phyloP scores from a whole-genome alignment of 148 eudicot species.

The Talinum fruticosum region DNA sequence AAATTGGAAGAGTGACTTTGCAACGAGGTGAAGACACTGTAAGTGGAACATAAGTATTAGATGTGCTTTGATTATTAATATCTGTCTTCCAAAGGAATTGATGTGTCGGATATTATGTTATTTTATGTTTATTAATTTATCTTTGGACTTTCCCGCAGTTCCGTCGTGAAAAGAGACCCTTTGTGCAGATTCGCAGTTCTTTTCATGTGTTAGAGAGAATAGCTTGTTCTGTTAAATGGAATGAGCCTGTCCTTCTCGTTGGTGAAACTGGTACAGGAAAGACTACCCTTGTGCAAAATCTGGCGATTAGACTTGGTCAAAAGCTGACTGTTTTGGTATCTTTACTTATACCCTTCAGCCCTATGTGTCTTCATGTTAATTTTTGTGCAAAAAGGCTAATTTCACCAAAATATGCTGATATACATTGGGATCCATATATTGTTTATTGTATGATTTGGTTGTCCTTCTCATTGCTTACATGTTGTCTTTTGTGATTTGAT shows the following conservation, averaged over 20 bases:
- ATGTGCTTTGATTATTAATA: neutral
- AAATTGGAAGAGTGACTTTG: conserved; percentile 67
- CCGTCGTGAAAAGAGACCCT: conserved; percentile 45
- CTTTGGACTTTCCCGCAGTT: conserved; percentile 32
- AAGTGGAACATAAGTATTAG: conserved; percentile 20
- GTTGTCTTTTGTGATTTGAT: conserved; percentile 9
- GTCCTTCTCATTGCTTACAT: neutral
- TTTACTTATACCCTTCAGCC: conserved; percentile 4
- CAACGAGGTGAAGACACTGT: conserved; percentile 42
- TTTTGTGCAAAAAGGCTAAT: neutral
- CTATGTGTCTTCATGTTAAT: neutral
- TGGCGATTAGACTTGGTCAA: conserved; percentile 74
- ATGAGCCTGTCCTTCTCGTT: conserved; percentile 91
- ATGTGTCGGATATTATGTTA: neutral
- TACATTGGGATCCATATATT: neutral
- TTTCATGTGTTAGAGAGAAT: conserved; percentile 74
- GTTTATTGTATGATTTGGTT: neutral
- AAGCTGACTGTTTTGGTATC: conserved; percentile 94
- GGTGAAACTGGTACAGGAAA: conserved; percentile 99
- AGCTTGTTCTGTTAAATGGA: conserved; percentile 80
- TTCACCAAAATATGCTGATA: neutral
- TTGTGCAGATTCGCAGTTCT: conserved; percentile 78
- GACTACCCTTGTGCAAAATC: conserved; percentile 91
- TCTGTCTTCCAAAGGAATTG: neutral
- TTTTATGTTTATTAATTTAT: neutral